phyloP scores from a whole-genome alignment of 257 asterid species.

The Craterostigma plantagineum region DNA sequence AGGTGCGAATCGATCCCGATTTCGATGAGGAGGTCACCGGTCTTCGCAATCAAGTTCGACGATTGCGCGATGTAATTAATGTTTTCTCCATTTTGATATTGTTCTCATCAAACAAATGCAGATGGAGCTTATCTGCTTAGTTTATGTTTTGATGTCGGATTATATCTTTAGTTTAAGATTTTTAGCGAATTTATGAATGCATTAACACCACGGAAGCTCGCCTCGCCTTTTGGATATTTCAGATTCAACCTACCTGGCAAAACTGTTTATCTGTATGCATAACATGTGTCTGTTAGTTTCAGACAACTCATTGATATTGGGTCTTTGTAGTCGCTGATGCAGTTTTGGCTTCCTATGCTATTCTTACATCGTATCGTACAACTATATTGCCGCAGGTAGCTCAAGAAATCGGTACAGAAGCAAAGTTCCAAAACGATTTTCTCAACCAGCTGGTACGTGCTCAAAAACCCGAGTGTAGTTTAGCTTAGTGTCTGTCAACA shows the following conservation, averaged over 20 bases:
- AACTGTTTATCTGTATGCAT: no score
- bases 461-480: no score
- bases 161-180: not conserved
- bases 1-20: slow-evolving; percentile 78
- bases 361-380: not conserved
- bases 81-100: not conserved
- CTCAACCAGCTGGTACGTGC: slow-evolving; percentile 73
- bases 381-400: slow-evolving; percentile 52
- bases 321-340: not conserved
- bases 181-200: no score
- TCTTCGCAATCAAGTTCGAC: slow-evolving; percentile 79
- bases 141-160: not conserved
- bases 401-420: slow-evolving; percentile 71
- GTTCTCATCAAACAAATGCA: not conserved
- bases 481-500: no score
- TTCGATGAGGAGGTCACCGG: slow-evolving; percentile 66
- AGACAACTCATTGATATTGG: no score
- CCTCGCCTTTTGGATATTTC: no score
- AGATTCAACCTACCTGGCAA: no score
- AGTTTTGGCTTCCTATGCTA: not conserved
- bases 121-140: not conserved
- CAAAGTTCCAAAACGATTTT: slow-evolving; percentile 75
- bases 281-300: no score
- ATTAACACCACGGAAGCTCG: no score
- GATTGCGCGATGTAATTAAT: slow-evolving; percentile 50